Percentiles rank a stretch among this genome's conserved stretches.
Conservation (phyloP, 2,329 filamentous ascomycete genomes). For the Ophiocordyceps australis region DNA sequence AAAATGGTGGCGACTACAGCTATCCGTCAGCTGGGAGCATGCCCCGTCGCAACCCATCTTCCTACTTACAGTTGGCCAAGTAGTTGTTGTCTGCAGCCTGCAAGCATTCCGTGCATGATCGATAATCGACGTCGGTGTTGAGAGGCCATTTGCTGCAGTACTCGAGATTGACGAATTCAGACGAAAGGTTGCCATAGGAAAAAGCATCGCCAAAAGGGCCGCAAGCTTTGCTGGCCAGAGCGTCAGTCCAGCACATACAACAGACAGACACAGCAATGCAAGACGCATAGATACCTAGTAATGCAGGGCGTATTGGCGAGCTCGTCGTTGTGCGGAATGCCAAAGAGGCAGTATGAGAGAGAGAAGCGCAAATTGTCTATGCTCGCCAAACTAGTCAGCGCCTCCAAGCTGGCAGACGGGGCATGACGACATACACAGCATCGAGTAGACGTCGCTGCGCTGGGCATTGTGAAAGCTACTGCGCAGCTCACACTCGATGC, state of each 20-base stretch:
- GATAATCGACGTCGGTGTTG: constrained; percentile 14
- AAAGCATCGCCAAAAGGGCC: constrained; percentile 26
- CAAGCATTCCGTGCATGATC: constrained; percentile 28
- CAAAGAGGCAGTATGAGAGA: constrained; percentile 35
- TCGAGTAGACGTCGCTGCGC: constrained; percentile 31
- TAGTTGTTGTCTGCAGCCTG: constrained; percentile 15
- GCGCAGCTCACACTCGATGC: constrained; percentile 29
- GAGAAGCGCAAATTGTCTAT: constrained; percentile 41
- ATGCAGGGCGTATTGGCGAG: constrained; percentile 26
- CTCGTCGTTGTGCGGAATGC: constrained; percentile 21
- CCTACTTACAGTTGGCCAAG: constrained; percentile 34
- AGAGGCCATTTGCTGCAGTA: constrained; percentile 34
- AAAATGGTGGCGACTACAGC: constrained; percentile 27
- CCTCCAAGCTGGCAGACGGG: not conserved
- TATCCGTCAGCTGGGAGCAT: constrained; percentile 7
- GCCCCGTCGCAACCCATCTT: too few species aligned
- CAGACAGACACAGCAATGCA: not conserved
- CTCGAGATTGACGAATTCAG: constrained; percentile 24
- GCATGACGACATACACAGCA: constrained; percentile 29
- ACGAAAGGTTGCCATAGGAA: constrained; percentile 28
- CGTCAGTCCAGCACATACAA: constrained; percentile 8
- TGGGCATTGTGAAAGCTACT: constrained; percentile 27
- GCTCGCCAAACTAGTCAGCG: constrained; percentile 1
- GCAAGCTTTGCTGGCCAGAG: constrained; percentile 28
- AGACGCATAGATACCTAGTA: constrained; percentile 22